Conservation (phyloP, 2,329 filamentous ascomycete species). For the Sporothrix variecibatus region DNA sequence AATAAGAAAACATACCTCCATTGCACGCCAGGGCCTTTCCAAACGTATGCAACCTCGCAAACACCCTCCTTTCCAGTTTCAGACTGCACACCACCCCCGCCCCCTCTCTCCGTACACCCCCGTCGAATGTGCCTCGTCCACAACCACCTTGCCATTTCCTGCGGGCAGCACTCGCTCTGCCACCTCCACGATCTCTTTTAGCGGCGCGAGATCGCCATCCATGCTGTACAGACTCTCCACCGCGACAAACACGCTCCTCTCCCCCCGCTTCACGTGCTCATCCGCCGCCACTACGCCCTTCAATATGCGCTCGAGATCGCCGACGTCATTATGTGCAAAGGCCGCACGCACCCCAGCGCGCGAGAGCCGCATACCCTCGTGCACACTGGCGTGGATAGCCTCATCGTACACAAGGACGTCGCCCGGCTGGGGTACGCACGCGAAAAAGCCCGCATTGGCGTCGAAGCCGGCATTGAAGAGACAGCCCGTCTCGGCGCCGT, state of each 20-base stretch:
- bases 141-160: conserved; percentile 62
- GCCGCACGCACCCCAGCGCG: conserved; percentile 51
- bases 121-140: conserved; percentile 64
- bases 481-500: conserved; percentile 48
- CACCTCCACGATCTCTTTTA: conserved; percentile 60
- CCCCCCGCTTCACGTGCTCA: conserved; percentile 53
- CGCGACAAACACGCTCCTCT: conserved; percentile 63
- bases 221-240: conserved; percentile 78
- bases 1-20: background rate
- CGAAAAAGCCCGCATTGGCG: conserved; percentile 65
- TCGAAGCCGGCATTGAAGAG: conserved; percentile 65
- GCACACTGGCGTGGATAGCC: conserved; percentile 74
- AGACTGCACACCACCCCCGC: conserved; percentile 3
- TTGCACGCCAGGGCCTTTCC: conserved; percentile 9
- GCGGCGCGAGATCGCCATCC: conserved; percentile 73
- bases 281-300: conserved; percentile 15
- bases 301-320: background rate
- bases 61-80: background rate
- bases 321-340: conserved; percentile 44
- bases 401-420: conserved; percentile 73
- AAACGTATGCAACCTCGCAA: conserved; percentile 7
- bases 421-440: conserved; percentile 58
- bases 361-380: conserved; percentile 72
- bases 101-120: conserved; percentile 13
- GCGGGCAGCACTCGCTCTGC: conserved; percentile 57